Percentiles rank a stretch among this genome's conserved stretches.
Evolutionary conservation across 2,329 filamentous ascomycete genomes (phyloP).

Genomic region (Juglanconis oblonga): DNA sequence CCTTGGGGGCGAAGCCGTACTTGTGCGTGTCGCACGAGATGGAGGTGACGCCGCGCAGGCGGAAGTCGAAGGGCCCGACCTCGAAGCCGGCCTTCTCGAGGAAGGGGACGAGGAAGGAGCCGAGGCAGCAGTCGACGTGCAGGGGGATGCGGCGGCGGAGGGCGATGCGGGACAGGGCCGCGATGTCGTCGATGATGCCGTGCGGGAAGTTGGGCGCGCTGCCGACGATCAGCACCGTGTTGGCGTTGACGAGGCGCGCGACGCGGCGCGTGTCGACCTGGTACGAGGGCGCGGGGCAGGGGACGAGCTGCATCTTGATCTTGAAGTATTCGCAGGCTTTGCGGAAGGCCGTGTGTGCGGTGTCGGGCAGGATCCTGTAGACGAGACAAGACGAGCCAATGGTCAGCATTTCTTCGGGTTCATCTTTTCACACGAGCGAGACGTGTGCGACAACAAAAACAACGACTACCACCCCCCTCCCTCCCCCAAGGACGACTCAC

Average conservation of each 20-base stretch:
- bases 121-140: slow-evolving; percentile 96
- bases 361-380: slow-evolving; percentile 82
- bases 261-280: slow-evolving; percentile 79
- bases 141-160: slow-evolving; percentile 76
- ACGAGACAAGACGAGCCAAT: too few species aligned
- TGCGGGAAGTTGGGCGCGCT: slow-evolving; percentile 98
- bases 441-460: too few species aligned
- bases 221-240: slow-evolving; percentile 90
- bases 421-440: too few species aligned
- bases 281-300: slow-evolving; percentile 80
- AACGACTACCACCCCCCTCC: too few species aligned
- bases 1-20: slow-evolving; percentile 97
- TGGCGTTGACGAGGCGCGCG: slow-evolving; percentile 83
- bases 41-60: slow-evolving; percentile 87
- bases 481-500: too few species aligned
- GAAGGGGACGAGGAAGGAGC: slow-evolving; percentile 91
- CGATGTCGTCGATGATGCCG: slow-evolving; percentile 95
- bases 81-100: slow-evolving; percentile 93
- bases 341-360: slow-evolving; percentile 92
- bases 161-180: slow-evolving; percentile 78
- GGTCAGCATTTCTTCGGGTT: too few species aligned
- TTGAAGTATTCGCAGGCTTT: slow-evolving; percentile 96
- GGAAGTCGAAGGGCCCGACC: slow-evolving; percentile 86
- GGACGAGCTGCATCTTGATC: slow-evolving; percentile 87
- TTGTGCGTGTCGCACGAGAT: slow-evolving; percentile 98